Percentiles rank a stretch among this genome's conserved stretches.
These are phyloP conservation scores for Perilla frutescens DNA, from an alignment of 257 asterid species.

Conservation along the genomic window DNA sequence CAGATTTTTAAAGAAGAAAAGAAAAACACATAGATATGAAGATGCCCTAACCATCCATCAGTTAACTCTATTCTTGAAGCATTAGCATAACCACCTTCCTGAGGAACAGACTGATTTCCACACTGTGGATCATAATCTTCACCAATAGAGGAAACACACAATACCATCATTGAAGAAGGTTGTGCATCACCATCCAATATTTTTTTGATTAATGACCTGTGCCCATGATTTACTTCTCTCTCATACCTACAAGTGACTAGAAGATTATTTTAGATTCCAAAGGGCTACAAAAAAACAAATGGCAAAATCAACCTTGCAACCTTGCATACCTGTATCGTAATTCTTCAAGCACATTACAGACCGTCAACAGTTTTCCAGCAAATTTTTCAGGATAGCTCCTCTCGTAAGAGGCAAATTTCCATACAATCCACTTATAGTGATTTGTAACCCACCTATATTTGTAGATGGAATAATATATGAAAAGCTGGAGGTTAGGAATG, in stretches of 20 bases:
- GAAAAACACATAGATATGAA: slow-evolving; percentile 29
- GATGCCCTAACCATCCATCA: slow-evolving; percentile 90
- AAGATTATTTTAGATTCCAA: slow-evolving; percentile 28
- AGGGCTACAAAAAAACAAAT: slow-evolving; percentile 24
- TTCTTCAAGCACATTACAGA: slow-evolving; percentile 87
- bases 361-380: slow-evolving; percentile 69
- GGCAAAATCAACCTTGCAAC: slow-evolving; percentile 24
- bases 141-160: slow-evolving; percentile 77
- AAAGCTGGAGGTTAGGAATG: slow-evolving; percentile 14
- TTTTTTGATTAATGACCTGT: slow-evolving; percentile 84
- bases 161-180: slow-evolving; percentile 85
- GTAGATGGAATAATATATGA: slow-evolving; percentile 26
- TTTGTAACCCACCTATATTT: slow-evolving; percentile 78
- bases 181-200: slow-evolving; percentile 85
- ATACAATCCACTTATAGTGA: slow-evolving; percentile 94
- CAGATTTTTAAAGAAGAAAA: neutral
- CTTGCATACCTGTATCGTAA: slow-evolving; percentile 72
- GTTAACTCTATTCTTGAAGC: slow-evolving; percentile 76
- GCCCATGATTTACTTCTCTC: slow-evolving; percentile 93
- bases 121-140: slow-evolving; percentile 41
- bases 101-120: slow-evolving; percentile 48
- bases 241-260: slow-evolving; percentile 65
- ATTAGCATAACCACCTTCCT: slow-evolving; percentile 41
- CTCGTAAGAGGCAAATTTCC: slow-evolving; percentile 95
- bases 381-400: slow-evolving; percentile 78